phyloP scores from a whole-genome alignment of 2,329 filamentous ascomycete species.

The Clonostachys sp. region DNA sequence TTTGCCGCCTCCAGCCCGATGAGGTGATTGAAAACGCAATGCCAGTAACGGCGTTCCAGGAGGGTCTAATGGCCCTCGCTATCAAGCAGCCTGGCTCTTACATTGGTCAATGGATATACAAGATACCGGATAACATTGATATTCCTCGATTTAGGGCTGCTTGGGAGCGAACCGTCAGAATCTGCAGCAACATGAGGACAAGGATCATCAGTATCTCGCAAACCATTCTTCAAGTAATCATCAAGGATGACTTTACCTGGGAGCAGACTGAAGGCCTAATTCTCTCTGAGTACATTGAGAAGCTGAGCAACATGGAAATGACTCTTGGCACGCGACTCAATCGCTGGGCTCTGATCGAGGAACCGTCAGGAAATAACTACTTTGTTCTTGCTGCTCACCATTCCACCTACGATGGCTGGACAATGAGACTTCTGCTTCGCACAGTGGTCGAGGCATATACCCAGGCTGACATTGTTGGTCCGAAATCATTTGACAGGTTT shows the following conservation, averaged over 20 bases:
- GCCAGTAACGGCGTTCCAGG: slow-evolving; percentile 28
- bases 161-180: slow-evolving; percentile 9
- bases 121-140: slow-evolving; percentile 4
- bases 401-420: slow-evolving; percentile 17
- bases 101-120: slow-evolving; percentile 8
- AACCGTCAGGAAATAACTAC: neutral
- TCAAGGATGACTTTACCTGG: slow-evolving; percentile 4
- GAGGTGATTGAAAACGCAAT: slow-evolving; percentile 21
- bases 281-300: neutral
- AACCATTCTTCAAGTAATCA: neutral
- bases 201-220: slow-evolving; percentile 8
- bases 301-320: neutral
- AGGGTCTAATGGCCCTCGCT: slow-evolving; percentile 25
- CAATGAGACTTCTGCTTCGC: neutral
- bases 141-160: slow-evolving; percentile 6
- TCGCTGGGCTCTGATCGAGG: neutral
- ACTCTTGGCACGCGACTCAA: neutral
- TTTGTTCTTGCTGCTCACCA: slow-evolving; percentile 17
- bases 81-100: slow-evolving; percentile 12
- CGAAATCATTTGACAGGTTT: neutral
- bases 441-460: neutral
- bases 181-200: slow-evolving; percentile 9
- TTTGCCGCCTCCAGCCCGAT: neutral
- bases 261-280: neutral
- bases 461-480: neutral